Evolutionary conservation across 2,329 filamentous ascomycete genomes (phyloP).

Genomic region (Aspergillus neoniger): DNA sequence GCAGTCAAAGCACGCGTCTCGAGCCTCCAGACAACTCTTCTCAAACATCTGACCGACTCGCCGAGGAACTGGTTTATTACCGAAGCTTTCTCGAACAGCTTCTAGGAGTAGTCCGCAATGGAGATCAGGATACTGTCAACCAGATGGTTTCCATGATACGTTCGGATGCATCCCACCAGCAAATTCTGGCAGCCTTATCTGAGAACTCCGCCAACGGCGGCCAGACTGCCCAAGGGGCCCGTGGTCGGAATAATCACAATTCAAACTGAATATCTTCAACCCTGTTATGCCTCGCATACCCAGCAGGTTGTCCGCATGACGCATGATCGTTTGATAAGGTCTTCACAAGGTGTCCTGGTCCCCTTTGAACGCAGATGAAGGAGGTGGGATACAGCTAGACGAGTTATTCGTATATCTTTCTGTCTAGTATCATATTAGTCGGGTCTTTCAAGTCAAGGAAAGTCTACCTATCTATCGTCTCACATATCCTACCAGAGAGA

Average conservation of each 20-base stretch:
- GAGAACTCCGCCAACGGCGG: conserved; percentile 9
- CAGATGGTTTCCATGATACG: conserved; percentile 31
- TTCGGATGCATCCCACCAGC: conserved; percentile 30
- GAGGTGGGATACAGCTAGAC: background rate
- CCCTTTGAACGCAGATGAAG: background rate
- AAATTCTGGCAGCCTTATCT: conserved; percentile 27
- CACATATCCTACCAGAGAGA: background rate
- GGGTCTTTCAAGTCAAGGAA: background rate
- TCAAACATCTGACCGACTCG: conserved; percentile 1
- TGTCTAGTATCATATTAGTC: conserved; percentile 1
- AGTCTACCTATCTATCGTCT: background rate
- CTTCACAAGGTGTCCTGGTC: background rate
- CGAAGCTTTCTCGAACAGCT: conserved; percentile 29
- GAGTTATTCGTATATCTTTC: background rate
- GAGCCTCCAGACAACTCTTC: conserved; percentile 5
- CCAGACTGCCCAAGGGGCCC: background rate
- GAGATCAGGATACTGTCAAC: conserved; percentile 25
- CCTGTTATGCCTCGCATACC: background rate
- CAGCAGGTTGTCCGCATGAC: background rate
- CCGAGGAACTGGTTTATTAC: conserved; percentile 26
- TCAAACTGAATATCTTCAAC: background rate
- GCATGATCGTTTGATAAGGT: background rate
- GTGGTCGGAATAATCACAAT: conserved; percentile 5
- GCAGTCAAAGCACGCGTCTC: conserved; percentile 2
- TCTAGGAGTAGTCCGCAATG: conserved; percentile 26